Conservation (phyloP, 2,329 filamentous ascomycete genomes). For the Ceratocystis albifundus region DNA sequence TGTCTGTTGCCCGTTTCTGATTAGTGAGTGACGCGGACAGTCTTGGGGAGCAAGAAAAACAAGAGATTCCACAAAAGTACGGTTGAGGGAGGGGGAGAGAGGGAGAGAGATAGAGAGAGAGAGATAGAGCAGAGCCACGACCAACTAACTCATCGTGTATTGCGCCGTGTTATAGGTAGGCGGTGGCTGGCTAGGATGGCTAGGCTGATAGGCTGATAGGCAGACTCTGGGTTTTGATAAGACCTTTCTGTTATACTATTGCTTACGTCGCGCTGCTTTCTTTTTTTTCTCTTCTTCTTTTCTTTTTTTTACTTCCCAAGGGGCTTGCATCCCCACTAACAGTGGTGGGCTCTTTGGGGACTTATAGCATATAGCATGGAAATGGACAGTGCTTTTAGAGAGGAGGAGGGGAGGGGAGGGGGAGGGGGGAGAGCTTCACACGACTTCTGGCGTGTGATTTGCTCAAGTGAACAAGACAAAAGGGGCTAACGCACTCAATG, state of each 20-base stretch:
- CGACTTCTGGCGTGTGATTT: background rate
- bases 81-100: background rate
- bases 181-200: background rate
- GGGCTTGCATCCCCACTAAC: background rate
- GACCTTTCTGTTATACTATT: background rate
- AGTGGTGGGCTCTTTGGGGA: background rate
- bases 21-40: background rate
- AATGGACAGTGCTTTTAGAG: background rate
- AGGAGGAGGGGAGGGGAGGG: background rate
- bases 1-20: too few relatives aligned
- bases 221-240: background rate
- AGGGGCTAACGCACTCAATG: background rate
- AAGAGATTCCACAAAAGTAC: background rate
- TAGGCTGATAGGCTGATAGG: background rate
- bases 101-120: too few relatives aligned
- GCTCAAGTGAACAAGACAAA: background rate
- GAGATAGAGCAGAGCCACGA: background rate
- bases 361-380: background rate
- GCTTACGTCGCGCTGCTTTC: background rate
- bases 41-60: background rate
- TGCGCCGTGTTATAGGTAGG: too few relatives aligned
- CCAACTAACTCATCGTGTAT: background rate
- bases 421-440: background rate
- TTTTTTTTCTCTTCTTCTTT: background rate
- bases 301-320: background rate